phyloP scores from a whole-genome alignment of 345 rosid genomes.

The Citrus reticulata region DNA sequence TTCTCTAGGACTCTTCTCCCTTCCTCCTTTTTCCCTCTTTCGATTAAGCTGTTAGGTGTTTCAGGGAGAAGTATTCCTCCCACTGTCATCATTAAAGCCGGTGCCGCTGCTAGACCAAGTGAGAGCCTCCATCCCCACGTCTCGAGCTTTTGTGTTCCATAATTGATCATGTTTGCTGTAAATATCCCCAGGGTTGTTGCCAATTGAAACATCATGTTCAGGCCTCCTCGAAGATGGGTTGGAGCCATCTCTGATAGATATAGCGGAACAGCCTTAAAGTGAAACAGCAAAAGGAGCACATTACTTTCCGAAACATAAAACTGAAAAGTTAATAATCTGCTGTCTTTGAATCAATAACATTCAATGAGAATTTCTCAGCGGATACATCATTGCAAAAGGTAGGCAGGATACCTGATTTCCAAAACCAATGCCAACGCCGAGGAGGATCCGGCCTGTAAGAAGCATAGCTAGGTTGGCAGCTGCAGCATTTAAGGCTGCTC shows the following conservation, averaged over 20 bases:
- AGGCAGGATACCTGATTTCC: constrained; percentile 71
- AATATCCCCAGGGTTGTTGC: constrained; percentile 89
- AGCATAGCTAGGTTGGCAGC: constrained; percentile 77
- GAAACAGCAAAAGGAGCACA: not conserved
- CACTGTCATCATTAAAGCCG: constrained; percentile 73
- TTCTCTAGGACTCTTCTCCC: constrained; percentile 66
- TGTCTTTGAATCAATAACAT: not conserved
- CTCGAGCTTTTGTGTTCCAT: constrained; percentile 67
- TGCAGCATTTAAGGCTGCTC: constrained; percentile 67
- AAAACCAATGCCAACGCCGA: constrained; percentile 93
- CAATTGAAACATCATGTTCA: constrained; percentile 93
- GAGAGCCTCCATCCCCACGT: constrained; percentile 99
- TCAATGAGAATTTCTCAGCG: not conserved
- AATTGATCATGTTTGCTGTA: constrained; percentile 90
- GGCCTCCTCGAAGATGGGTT: constrained; percentile 83
- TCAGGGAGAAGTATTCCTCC: constrained; percentile 79
- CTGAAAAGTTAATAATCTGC: not conserved
- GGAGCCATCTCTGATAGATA: constrained; percentile 97
- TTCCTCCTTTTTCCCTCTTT: constrained; percentile 50
- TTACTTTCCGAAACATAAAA: not conserved
- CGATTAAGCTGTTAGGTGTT: constrained; percentile 89
- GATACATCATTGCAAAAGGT: not conserved
- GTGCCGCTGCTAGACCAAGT: constrained; percentile 80
- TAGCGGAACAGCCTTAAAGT: constrained; percentile 68
- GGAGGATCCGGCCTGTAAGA: constrained; percentile 76